phyloP scores from a whole-genome alignment of 306 rosid species.

The Medicago truncatula region DNA sequence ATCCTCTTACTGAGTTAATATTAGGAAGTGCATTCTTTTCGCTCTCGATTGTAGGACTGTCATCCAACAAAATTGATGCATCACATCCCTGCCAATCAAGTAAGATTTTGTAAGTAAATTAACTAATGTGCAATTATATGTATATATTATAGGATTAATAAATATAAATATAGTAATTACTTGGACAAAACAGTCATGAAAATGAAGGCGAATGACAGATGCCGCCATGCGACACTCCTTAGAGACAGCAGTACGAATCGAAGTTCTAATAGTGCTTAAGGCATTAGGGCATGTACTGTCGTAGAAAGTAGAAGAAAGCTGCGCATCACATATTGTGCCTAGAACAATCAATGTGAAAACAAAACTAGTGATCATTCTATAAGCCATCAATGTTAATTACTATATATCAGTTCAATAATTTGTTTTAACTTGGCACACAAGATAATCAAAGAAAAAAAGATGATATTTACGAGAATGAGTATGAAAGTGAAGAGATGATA shows the following conservation, averaged over 20 bases:
- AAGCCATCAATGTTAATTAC: no score
- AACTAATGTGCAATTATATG: no score
- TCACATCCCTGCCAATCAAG: no score
- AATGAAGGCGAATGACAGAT: conserved; percentile 47
- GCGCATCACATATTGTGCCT: conserved; percentile 48
- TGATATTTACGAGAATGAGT: no score
- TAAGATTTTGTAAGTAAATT: no score
- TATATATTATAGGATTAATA: no score
- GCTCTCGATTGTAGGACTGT: conserved; percentile 39
- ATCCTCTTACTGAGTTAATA: conserved; percentile 50
- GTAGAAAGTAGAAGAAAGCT: conserved; percentile 56
- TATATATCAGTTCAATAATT: no score
- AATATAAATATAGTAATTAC: no score
- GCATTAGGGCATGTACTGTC: conserved; percentile 62
- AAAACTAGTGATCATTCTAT: conserved; percentile 17
- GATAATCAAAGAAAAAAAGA: background rate
- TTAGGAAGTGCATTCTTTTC: conserved; percentile 56
- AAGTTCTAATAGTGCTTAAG: conserved; percentile 49
- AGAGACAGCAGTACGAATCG: conserved; percentile 47
- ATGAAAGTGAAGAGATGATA: background rate
- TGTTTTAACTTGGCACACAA: background rate
- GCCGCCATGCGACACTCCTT: conserved; percentile 52
- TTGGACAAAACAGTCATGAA: conserved; percentile 53
- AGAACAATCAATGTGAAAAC: conserved; percentile 27
- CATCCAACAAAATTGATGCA: conserved; percentile 54